Evolutionary conservation across 441 rosid genomes (phyloP).

Genomic region (Gossypium laxum): DNA sequence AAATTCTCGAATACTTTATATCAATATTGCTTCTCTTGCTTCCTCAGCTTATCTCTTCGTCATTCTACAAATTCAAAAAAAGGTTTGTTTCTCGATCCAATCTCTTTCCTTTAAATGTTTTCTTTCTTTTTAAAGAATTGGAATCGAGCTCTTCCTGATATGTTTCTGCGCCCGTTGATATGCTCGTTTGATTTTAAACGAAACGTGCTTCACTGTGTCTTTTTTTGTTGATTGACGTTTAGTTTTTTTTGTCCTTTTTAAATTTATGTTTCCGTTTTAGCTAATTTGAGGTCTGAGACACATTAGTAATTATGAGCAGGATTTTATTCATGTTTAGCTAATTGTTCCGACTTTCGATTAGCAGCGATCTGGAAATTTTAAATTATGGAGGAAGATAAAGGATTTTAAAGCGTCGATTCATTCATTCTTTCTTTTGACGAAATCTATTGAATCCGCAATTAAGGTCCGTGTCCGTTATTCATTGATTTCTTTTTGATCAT

Average conservation of each 20-base stretch:
- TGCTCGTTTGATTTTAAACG: background rate
- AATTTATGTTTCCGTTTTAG: background rate
- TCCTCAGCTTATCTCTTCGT: background rate
- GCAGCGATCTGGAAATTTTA: background rate
- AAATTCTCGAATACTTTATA: background rate
- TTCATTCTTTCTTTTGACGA: background rate
- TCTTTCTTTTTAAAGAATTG: background rate
- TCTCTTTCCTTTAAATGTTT: background rate
- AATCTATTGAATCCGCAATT: slow-evolving; percentile 8
- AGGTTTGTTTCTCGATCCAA: slow-evolving; percentile 10
- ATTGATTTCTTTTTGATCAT: background rate
- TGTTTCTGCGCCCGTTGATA: background rate
- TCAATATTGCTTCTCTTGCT: background rate
- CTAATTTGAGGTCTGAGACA: background rate
- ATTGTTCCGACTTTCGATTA: background rate
- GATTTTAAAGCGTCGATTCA: background rate
- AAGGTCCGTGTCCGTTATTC: background rate
- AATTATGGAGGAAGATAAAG: background rate
- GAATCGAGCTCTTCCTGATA: slow-evolving; percentile 2
- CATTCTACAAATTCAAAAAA: background rate
- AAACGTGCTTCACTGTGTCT: background rate
- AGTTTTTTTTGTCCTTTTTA: background rate
- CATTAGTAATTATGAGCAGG: background rate
- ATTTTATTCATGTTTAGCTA: background rate
- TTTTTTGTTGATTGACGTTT: background rate